These are phyloP conservation scores for Esteya vermicola DNA, from an alignment of 2,329 filamentous ascomycete genomes.

Conservation along the genomic window DNA sequence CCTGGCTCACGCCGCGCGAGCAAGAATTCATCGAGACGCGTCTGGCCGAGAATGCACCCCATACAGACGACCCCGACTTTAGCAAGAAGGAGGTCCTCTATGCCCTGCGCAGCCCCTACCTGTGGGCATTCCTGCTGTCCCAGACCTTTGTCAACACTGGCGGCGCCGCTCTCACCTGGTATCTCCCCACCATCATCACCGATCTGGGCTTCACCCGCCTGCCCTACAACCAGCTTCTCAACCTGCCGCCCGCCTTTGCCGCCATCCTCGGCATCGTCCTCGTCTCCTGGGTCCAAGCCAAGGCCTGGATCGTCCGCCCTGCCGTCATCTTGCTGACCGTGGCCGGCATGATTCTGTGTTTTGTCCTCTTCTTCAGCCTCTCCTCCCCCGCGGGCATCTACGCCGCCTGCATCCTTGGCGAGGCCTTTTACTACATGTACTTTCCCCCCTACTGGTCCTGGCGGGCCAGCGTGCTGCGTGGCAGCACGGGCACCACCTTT, in stretches of 20 bases:
- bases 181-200: slow-evolving; percentile 26
- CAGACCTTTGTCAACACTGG: slow-evolving; percentile 23
- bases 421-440: slow-evolving; percentile 25
- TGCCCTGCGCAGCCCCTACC: slow-evolving; percentile 14
- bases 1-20: slow-evolving; percentile 5
- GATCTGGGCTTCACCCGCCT: slow-evolving; percentile 25
- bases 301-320: slow-evolving; percentile 1
- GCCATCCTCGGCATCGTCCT: slow-evolving; percentile 1
- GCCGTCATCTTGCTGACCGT: slow-evolving; percentile 3
- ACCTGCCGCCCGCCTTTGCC: background rate
- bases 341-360: slow-evolving; percentile 20
- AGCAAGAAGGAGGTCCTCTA: slow-evolving; percentile 19
- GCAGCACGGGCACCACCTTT: slow-evolving; percentile 28
- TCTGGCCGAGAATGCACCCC: slow-evolving; percentile 6
- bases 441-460: slow-evolving; percentile 32
- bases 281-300: background rate
- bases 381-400: slow-evolving; percentile 24
- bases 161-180: slow-evolving; percentile 26
- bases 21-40: slow-evolving; percentile 7
- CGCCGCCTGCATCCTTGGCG: slow-evolving; percentile 27
- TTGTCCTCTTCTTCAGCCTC: slow-evolving; percentile 22
- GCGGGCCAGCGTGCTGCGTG: slow-evolving; percentile 25
- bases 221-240: slow-evolving; percentile 18
- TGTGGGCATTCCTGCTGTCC: slow-evolving; percentile 13
- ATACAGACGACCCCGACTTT: slow-evolving; percentile 18